Evolutionary conservation across 495 filamentous ascomycete species (phyloP), one percentile per base, ranked within the genome.

Genomic region (Aspergillus carlsbadensis): DNA sequence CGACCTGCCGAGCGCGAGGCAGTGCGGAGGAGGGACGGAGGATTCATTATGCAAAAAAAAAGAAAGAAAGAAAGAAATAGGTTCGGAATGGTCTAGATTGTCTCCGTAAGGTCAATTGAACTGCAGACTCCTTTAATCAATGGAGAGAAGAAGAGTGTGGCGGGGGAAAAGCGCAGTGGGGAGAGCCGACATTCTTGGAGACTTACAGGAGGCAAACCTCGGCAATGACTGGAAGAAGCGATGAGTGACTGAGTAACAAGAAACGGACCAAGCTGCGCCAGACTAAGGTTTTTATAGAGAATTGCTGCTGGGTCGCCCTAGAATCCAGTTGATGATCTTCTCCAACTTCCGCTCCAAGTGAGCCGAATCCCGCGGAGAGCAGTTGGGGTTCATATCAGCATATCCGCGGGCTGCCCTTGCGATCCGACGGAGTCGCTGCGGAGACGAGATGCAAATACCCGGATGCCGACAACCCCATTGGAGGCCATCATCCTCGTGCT

Each of bases 11-110:
- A 69, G 59, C 72, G 73, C 40, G 70, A 64, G 43, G 68, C 71
- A 26, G 69, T 58, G 51, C 70, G 72, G 17, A 78, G 59, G 34
- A 75, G 22, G 22, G 72, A 69, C 22, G 66, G 70, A 33, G 66
- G 63, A 37, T 76, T 75, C 72, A 78, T 73, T 41, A 57, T 70
- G 35, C 31, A 24, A 24, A 35, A 17, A 20, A 21, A 40, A 31
- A 41, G 42, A 22, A 37, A 55, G 34, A 15, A 34, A 13, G 24
- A 26, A 44, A 33, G 14, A 10, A 53, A 42, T 45, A 46, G n/a
- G n/a, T n/a, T n/a, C n/a, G n/a, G n/a, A n/a, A n/a, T n/a, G n/a
- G n/a, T n/a, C n/a, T n/a, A 21, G 14, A 5, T 1, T 14, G 29
- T 34, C n/a, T 47, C 21, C 17, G 31, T 18, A 7, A 21, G 43